A percentile compares a stretch with the other conserved stretches of the same genome.
phyloP scores from a whole-genome alignment of 2,329 filamentous ascomycete species.

The Trichoderma breve region DNA sequence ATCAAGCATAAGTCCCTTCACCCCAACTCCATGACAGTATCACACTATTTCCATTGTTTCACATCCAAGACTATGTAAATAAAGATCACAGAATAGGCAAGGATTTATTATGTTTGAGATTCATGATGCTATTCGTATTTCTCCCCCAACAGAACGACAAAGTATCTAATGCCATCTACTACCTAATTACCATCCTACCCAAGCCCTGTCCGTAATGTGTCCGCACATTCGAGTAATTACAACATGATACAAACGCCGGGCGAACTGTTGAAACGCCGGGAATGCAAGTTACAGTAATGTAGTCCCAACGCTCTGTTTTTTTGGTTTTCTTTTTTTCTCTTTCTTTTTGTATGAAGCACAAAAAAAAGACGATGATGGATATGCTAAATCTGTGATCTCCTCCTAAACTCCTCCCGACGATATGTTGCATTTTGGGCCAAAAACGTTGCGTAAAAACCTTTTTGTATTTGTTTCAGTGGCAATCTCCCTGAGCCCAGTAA shows the following conservation, averaged over 20 bases:
- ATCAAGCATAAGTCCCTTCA: neutral
- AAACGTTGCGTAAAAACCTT: neutral
- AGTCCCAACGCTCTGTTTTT: conserved; percentile 1
- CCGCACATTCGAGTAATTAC: neutral
- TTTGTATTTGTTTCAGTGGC: neutral
- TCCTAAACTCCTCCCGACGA: neutral
- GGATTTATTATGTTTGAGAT: too few species aligned
- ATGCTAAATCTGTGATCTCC: neutral
- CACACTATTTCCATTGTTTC: neutral
- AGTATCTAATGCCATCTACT: neutral
- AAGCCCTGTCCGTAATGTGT: neutral
- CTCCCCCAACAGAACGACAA: neutral
- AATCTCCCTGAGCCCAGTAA: neutral
- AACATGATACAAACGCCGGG: conserved; percentile 11
- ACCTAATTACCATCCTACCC: neutral
- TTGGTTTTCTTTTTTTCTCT: neutral
- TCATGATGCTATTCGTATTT: neutral
- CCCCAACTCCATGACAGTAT: neutral
- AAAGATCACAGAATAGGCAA: neutral
- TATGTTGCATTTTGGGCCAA: neutral
- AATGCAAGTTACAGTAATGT: conserved; percentile 8
- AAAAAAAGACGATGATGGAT: neutral
- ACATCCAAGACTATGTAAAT: neutral
- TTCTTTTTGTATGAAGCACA: neutral
- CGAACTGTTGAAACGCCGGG: neutral